Conservation (phyloP, 768 basidiomycete genomes). For the Termitomyces sp. region DNA sequence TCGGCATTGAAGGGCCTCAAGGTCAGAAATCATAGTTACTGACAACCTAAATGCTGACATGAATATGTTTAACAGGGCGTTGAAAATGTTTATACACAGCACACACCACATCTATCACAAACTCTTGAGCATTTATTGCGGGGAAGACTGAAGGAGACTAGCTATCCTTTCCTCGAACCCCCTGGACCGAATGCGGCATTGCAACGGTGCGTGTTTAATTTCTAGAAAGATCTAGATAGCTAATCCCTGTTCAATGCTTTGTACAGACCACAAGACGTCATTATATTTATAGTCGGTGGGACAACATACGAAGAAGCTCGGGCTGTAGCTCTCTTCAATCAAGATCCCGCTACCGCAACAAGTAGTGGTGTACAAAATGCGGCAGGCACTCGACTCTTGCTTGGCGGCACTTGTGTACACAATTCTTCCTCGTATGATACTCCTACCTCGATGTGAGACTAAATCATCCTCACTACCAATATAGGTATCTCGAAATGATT, state of each 20-base stretch:
- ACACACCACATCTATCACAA: slow-evolving; percentile 88
- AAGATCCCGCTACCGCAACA: slow-evolving; percentile 58
- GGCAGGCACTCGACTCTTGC: slow-evolving; percentile 70
- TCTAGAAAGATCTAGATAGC: background rate
- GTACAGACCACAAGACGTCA: slow-evolving; percentile 87
- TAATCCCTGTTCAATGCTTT: background rate
- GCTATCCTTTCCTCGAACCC: slow-evolving; percentile 81
- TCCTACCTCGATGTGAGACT: slow-evolving; percentile 1
- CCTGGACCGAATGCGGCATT: slow-evolving; percentile 63
- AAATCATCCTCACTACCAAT: slow-evolving; percentile 5
- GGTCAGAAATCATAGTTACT: slow-evolving; percentile 33
- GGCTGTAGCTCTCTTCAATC: slow-evolving; percentile 80
- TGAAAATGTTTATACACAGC: slow-evolving; percentile 98
- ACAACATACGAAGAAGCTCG: slow-evolving; percentile 95
- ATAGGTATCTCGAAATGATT: slow-evolving; percentile 88
- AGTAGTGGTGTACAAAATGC: slow-evolving; percentile 43
- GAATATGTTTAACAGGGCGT: slow-evolving; percentile 65
- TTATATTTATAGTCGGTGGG: slow-evolving; percentile 95
- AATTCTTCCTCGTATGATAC: slow-evolving; percentile 83
- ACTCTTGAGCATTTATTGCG: slow-evolving; percentile 88
- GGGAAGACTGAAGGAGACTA: slow-evolving; percentile 81
- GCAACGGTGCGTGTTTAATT: slow-evolving; percentile 49
- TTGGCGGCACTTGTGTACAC: slow-evolving; percentile 94
- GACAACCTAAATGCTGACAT: background rate
- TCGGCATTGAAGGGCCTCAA: slow-evolving; percentile 95